Evolutionary conservation across 176 grass and related monocot species (phyloP), one percentile per base, ranked within the genome.

Genomic region (Musa acuminata): DNA sequence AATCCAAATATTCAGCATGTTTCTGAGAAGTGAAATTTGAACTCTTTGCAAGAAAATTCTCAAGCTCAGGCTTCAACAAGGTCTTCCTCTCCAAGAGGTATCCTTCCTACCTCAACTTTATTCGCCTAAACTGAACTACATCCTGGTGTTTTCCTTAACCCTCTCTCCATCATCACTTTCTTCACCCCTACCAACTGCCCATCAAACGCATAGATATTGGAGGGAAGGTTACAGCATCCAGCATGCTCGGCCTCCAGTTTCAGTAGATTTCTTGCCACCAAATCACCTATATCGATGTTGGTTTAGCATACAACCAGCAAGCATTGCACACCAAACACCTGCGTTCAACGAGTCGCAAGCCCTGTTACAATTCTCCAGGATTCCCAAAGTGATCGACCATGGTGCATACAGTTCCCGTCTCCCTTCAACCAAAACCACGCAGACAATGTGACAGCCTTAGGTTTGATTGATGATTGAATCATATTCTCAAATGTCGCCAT

Each of bases 331-430:
- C 91, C 84, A 90, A 72, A 80, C 59, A 81, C 53, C 77, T 90
- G 71, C 35, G 27, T 57, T 65, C 26, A 19, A 87, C 77, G 43
- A 93, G 4, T 52, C 29, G 58, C 21, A 66, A 74, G 54, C 85
- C 87, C 75, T 90, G 78, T 55, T 75, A 55, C 51, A 90, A 71
- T 73, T 90, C 49, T 62, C 91, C 85, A 1, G 80, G 59, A 20
- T 85, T 75, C 7, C 85, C 83, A 67, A 90, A 76, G 79, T 88
- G 85, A 79, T 94, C 91, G 77, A 90, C 91, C 68, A 88, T 79
- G n/a, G 81, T 82, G 73, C 72, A 82, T 87, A 6, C 65, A 83
- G 87, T 60, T 87, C 76, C 60, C 54, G 17, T 75, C 59, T 84
- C 21, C 87, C 91, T 83, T 73, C 55, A 20, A 90, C 77, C 24